Conservation (phyloP, 2,329 filamentous ascomycete species). For the Boeremia exigua region DNA sequence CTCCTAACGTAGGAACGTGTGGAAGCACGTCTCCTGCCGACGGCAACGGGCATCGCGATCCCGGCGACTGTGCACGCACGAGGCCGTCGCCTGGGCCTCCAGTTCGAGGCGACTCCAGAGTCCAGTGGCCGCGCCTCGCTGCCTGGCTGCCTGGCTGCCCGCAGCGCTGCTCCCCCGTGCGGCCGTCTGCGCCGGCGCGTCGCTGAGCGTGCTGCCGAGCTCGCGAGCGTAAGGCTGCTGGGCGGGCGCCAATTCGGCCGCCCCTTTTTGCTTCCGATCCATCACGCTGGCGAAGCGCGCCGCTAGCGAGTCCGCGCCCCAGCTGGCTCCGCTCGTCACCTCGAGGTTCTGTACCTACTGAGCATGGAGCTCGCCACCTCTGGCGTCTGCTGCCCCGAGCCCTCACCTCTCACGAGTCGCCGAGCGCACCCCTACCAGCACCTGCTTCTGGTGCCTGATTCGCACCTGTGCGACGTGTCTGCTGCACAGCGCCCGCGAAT, state of each 20-base stretch:
- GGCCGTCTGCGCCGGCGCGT: too few relatives aligned
- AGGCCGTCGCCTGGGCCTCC: conserved; percentile 11
- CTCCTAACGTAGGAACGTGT: conserved; percentile 15
- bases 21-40: conserved; percentile 10
- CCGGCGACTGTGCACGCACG: conserved; percentile 11
- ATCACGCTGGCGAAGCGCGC: conserved; percentile 31
- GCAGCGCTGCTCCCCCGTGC: too few relatives aligned
- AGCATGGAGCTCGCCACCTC: conserved; percentile 19
- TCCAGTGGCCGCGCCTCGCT: too few relatives aligned
- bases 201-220: neutral
- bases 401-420: conserved; percentile 26
- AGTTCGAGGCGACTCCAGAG: conserved; percentile 4
- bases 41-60: conserved; percentile 11
- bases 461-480: conserved; percentile 32
- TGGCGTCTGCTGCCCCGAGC: conserved; percentile 10
- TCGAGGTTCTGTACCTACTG: conserved; percentile 13
- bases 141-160: too few relatives aligned
- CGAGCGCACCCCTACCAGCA: conserved; percentile 27
- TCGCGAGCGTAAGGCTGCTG: conserved; percentile 16
- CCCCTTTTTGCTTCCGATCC: conserved; percentile 30
- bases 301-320: conserved; percentile 22
- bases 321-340: conserved; percentile 25
- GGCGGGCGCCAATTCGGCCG: conserved; percentile 23
- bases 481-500: conserved; percentile 32
- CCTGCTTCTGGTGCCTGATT: conserved; percentile 28